Conservation (phyloP, 345 rosid genomes). For the Murraya paniculata region DNA sequence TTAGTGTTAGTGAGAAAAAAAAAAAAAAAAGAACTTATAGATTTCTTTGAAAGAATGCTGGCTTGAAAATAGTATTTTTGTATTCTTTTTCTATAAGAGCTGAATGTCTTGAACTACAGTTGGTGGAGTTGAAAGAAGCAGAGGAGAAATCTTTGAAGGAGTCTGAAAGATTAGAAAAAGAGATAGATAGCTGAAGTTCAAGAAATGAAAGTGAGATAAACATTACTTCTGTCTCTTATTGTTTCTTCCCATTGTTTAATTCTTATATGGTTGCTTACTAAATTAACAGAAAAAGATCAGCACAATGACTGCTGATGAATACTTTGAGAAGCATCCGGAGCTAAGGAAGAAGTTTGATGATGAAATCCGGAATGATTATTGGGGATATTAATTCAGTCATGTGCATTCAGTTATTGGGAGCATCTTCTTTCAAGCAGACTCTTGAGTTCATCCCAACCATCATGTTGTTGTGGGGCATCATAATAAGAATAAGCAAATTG, state of each 20-base stretch:
- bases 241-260: not conserved
- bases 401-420: not conserved
- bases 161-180: slow-evolving; percentile 74
- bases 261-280: slow-evolving; percentile 6
- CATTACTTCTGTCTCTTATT: not conserved
- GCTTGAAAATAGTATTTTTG: too few species aligned
- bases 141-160: slow-evolving; percentile 74
- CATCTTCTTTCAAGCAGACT: not conserved
- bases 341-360: slow-evolving; percentile 89
- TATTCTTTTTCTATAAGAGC: not conserved
- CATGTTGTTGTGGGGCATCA: not conserved
- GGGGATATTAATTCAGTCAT: slow-evolving; percentile 52
- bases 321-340: slow-evolving; percentile 89
- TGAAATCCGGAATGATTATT: slow-evolving; percentile 82
- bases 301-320: slow-evolving; percentile 93
- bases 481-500: not conserved
- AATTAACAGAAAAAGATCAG: slow-evolving; percentile 69
- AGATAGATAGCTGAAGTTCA: slow-evolving; percentile 80
- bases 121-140: slow-evolving; percentile 83
- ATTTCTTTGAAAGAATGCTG: not conserved
- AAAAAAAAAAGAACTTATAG: too few species aligned
- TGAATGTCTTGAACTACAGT: slow-evolving; percentile 26
- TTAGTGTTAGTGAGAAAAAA: not conserved
- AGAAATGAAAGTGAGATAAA: slow-evolving; percentile 61
- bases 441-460: not conserved